These are phyloP conservation scores for Cyclocybe aegerita DNA, from an alignment of 768 basidiomycete genomes.

Conservation along the genomic window DNA sequence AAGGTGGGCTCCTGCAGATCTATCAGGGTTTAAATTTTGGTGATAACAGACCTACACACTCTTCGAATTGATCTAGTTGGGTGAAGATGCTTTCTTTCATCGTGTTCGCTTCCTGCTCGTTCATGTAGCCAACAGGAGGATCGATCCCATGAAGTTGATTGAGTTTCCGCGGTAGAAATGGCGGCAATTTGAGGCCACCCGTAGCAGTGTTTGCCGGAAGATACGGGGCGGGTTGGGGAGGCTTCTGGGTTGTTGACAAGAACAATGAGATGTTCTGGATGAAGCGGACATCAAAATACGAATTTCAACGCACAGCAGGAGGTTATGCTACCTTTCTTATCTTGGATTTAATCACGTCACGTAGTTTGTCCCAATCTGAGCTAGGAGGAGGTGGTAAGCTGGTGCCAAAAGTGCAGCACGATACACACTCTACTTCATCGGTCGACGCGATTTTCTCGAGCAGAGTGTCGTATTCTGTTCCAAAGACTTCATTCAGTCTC, in stretches of 20 bases:
- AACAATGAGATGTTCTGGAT: slow-evolving; percentile 51
- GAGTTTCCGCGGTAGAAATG: slow-evolving; percentile 64
- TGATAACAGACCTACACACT: slow-evolving; percentile 41
- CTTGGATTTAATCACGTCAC: slow-evolving; percentile 72
- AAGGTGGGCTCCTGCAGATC: slow-evolving; percentile 56
- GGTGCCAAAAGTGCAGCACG: not conserved
- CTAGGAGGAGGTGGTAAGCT: slow-evolving; percentile 31
- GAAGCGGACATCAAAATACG: slow-evolving; percentile 7
- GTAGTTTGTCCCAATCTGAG: slow-evolving; percentile 67
- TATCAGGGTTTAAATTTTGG: not conserved
- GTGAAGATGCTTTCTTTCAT: slow-evolving; percentile 56
- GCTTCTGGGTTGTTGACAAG: slow-evolving; percentile 37
- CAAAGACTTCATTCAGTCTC: not conserved
- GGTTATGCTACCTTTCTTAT: slow-evolving; percentile 55
- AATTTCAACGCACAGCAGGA: slow-evolving; percentile 10
- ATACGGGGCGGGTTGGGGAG: slow-evolving; percentile 38
- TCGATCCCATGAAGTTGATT: slow-evolving; percentile 50
- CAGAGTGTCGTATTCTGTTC: slow-evolving; percentile 54
- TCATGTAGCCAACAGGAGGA: slow-evolving; percentile 58
- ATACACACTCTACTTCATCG: slow-evolving; percentile 60
- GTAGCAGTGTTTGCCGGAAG: slow-evolving; percentile 41
- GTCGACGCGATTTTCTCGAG: slow-evolving; percentile 64
- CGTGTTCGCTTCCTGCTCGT: slow-evolving; percentile 56
- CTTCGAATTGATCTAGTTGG: slow-evolving; percentile 74
- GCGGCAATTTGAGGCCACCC: slow-evolving; percentile 69